Evolutionary conservation across 352 stramenopile species (phyloP), one percentile per base, ranked within the genome.

Genomic region (Pythium pyrilobum): DNA sequence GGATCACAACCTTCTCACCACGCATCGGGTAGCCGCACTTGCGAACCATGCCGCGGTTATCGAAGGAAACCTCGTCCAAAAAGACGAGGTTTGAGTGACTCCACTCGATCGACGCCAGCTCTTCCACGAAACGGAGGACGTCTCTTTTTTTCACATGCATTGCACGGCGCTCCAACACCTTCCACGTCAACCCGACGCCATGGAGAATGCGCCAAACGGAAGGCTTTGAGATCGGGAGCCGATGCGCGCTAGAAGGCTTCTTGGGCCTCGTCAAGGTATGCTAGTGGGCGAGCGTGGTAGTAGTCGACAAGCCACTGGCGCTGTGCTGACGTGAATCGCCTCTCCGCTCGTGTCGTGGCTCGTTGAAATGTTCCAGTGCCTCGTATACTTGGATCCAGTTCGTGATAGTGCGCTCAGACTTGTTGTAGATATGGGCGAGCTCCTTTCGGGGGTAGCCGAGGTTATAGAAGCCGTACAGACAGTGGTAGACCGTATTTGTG

Each of bases 71-170:
- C 46, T 71, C 66, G 39, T 57, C 50, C 3, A 57, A 36, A 42
- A 57, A 45, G 4, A 57, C 27, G 13, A 59, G 52, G 13, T 52
- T 59, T 20, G 7, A 1, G 32, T 45, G 52, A 3, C 5, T 43
- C 52, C 42, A 51, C 20, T 74, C 54, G 1, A 74, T 46, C 0
- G 32, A 5, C 7, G n/a, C 32, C 24, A 72, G 38, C 34, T 76
- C 67, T 25, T 67, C 7, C 11, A 67, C 40, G 29, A 69, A 72
- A 1, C 55, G 41, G 28, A 52, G 52, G 7, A 71, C 38, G 25
- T 64, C 48, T 12, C n/a, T 13, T 12, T 72, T 59, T 21, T 68
- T 68, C 2, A 72, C 49, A 34, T 69, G 58, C 41, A 72, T 66
- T 5, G 59, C 59, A 3, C 64, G 20, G 11, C 47, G 31, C 39